Evolutionary conservation across 1,284 basidiomycete genomes (phyloP), one percentile per base, ranked within the genome.

Genomic region (Cryptococcus neoformans): DNA sequence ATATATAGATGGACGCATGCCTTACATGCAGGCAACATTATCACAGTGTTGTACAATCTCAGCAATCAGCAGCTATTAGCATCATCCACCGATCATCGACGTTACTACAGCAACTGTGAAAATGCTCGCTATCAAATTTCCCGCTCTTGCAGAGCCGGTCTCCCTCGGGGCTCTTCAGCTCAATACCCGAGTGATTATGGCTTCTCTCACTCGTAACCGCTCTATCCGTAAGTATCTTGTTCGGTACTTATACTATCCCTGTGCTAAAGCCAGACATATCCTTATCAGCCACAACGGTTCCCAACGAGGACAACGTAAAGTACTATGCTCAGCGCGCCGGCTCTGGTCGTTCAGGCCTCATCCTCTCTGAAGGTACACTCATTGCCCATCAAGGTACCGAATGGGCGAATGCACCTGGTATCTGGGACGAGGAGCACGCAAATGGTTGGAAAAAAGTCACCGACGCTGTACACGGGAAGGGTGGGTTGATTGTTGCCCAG

Each of bases 401-500:
- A 35, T 57, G 56, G 56, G 46, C 46, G 2, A 14, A 53, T 37
- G 52, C 52, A 11, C 57, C 60, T 9, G 67, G 67, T n/a, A 60
- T 68, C 36, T 63, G 59, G 44, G 47, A 58, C 3, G 40, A 55
- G 10, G 60, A 62, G 36, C 67, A 68, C 51, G 55, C 63, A 28
- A 47, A 53, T 4, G 57, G 16, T 3, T 68, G 67, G 67, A 69
- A 28, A 28, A 60, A 80, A 76, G 63, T 79, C 16, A 72, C 70
- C 5, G 72, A 76, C 45, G 74, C 70, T 3, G 79, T 81, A 2
- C 82, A 83, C 58, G 70, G 63, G 0, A 78, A 80, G 39, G 78
- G 71, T 2, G 79, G 76, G 0, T 75, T 66, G 66, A 79, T 84
- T 55, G 82, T 72, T 65, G 44, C 76, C 1, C 82, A 84, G 62